phyloP scores from a whole-genome alignment of 108 stramenopile species.

The Chaetoceros tenuissimus region DNA sequence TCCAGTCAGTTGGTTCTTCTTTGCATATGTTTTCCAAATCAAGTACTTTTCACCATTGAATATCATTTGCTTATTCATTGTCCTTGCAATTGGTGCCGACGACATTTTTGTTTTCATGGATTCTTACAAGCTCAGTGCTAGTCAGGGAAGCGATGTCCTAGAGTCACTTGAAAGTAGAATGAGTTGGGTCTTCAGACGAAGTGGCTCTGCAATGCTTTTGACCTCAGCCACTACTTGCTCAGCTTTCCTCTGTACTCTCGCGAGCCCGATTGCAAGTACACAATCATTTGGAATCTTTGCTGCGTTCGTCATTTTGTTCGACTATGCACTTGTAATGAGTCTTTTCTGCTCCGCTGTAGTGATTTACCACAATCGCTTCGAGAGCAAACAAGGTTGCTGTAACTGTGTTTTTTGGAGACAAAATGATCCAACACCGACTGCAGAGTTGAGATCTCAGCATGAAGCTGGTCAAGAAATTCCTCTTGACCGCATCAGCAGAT shows the following conservation, averaged over 20 bases:
- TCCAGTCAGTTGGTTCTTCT: slow-evolving; percentile 44
- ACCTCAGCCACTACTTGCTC: slow-evolving; percentile 49
- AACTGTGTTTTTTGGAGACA: slow-evolving; percentile 24
- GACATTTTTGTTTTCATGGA: slow-evolving; percentile 55
- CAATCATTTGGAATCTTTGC: slow-evolving; percentile 50
- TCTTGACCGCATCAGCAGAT: slow-evolving; percentile 16
- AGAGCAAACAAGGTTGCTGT: slow-evolving; percentile 11
- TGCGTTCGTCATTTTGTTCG: slow-evolving; percentile 39
- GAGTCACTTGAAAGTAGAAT: slow-evolving; percentile 32
- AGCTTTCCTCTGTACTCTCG: slow-evolving; percentile 42
- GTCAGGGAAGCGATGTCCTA: slow-evolving; percentile 17
- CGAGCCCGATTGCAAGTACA: slow-evolving; percentile 27
- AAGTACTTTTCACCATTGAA: slow-evolving; percentile 46
- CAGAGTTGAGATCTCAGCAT: slow-evolving; percentile 9
- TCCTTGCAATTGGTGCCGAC: slow-evolving; percentile 45
- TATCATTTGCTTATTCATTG: slow-evolving; percentile 39
- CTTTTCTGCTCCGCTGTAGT: slow-evolving; percentile 47
- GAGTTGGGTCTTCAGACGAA: slow-evolving; percentile 45
- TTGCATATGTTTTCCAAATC: slow-evolving; percentile 29
- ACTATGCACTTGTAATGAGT: slow-evolving; percentile 51
- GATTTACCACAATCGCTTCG: slow-evolving; percentile 40
- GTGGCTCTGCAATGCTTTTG: slow-evolving; percentile 43
- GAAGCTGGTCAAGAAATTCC: slow-evolving; percentile 23
- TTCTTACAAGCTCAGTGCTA: slow-evolving; percentile 34
- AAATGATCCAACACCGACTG: slow-evolving; percentile 12